A percentile compares a stretch with the other conserved stretches of the same genome.
Evolutionary conservation across 805 yeast genomes (phyloP).

Genomic region (Tetrapisispora phaffii): DNA sequence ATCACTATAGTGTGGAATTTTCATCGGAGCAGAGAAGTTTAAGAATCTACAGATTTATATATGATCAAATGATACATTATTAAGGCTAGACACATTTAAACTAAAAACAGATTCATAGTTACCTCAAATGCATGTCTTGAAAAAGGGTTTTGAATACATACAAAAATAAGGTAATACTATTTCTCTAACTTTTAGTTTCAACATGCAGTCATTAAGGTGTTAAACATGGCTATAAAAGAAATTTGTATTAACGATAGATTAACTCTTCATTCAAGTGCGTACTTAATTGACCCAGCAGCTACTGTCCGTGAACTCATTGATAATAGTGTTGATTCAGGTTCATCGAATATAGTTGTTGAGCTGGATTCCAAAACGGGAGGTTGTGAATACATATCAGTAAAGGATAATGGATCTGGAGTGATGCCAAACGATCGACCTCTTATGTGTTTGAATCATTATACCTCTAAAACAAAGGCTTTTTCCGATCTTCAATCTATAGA

Average conservation of each 20-base stretch:
- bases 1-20: no score
- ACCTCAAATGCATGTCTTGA: no score
- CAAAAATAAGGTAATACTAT: no score
- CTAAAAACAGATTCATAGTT: no score
- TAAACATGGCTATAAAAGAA: slow-evolving; percentile 12
- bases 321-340: slow-evolving; percentile 33
- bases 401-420: slow-evolving; percentile 37
- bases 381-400: slow-evolving; percentile 24
- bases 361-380: slow-evolving; percentile 34
- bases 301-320: slow-evolving; percentile 36
- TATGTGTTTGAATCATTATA: slow-evolving; percentile 33
- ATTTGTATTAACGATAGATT: slow-evolving; percentile 10
- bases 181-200: not conserved
- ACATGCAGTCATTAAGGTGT: not conserved
- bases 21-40: no score
- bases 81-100: no score
- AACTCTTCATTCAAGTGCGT: slow-evolving; percentile 19
- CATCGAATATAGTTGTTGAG: slow-evolving; percentile 29
- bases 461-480: slow-evolving; percentile 32
- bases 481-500: slow-evolving; percentile 25
- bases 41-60: no score
- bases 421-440: slow-evolving; percentile 20
- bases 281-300: slow-evolving; percentile 29
- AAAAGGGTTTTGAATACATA: no score
- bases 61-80: no score